Evolutionary conservation across 1,139 yeast genomes (phyloP).

Genomic region (Pichia sp.): DNA sequence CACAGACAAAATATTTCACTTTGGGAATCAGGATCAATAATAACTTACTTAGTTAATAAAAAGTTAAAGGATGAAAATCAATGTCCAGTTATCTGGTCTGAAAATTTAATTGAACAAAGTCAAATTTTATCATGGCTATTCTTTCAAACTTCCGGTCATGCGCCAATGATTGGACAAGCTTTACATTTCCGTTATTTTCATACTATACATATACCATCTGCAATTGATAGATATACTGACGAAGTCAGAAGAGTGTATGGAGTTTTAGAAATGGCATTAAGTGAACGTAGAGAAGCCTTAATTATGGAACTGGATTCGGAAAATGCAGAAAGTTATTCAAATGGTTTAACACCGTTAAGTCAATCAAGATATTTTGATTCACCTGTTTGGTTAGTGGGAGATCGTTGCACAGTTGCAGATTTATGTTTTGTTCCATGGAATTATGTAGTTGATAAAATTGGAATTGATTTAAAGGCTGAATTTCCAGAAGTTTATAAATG

Average conservation of each 20-base stretch:
- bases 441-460: constrained; percentile 88
- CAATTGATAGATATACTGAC: constrained; percentile 85
- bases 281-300: constrained; percentile 85
- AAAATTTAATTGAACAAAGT: constrained; percentile 74
- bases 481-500: constrained; percentile 95
- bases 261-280: constrained; percentile 90
- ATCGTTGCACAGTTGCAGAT: constrained; percentile 85
- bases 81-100: constrained; percentile 70
- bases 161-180: constrained; percentile 98
- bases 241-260: constrained; percentile 93
- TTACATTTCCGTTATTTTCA: constrained; percentile 90
- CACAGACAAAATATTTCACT: constrained; percentile 36
- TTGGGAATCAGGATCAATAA: constrained; percentile 94
- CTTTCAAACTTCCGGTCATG: constrained; percentile 94
- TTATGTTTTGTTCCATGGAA: constrained; percentile 95
- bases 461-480: constrained; percentile 78
- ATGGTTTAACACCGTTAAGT: constrained; percentile 82
- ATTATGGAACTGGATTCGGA: constrained; percentile 88
- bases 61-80: constrained; percentile 63
- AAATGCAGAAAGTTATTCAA: constrained; percentile 80
- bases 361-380: constrained; percentile 85
- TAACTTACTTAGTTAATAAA: constrained; percentile 66
- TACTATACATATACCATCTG: constrained; percentile 78
- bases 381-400: constrained; percentile 95
- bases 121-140: constrained; percentile 86